phyloP scores from a whole-genome alignment of 1,284 basidiomycete species.

The Trametes polyzona region DNA sequence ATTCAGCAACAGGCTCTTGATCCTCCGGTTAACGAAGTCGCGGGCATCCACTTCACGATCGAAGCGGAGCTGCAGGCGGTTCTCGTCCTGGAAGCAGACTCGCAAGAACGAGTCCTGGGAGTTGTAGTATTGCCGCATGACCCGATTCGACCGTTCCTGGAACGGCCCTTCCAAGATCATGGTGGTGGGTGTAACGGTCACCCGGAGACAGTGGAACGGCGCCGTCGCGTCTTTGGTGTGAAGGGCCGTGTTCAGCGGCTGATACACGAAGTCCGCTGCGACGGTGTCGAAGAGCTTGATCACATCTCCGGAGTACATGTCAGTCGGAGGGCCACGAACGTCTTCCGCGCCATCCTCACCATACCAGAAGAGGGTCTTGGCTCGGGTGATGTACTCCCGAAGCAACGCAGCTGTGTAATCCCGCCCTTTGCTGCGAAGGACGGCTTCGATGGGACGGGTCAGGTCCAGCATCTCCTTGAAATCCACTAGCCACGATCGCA shows the following conservation, averaged over 20 bases:
- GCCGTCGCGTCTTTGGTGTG: slow-evolving; percentile 3
- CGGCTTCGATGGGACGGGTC: slow-evolving; percentile 38
- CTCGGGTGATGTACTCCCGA: slow-evolving; percentile 45
- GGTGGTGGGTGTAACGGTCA: slow-evolving; percentile 62
- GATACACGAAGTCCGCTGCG: slow-evolving; percentile 30
- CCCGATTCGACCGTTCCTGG: slow-evolving; percentile 67
- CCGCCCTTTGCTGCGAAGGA: slow-evolving; percentile 38
- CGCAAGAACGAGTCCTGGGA: slow-evolving; percentile 63
- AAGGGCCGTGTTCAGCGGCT: slow-evolving; percentile 8
- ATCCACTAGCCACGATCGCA: slow-evolving; percentile 47
- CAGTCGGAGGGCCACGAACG: not conserved
- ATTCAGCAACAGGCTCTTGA: slow-evolving; percentile 46
- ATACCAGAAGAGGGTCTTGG: slow-evolving; percentile 35
- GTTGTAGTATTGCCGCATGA: slow-evolving; percentile 54
- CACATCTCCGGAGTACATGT: slow-evolving; percentile 11
- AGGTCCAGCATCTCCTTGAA: slow-evolving; percentile 50
- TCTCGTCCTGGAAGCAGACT: slow-evolving; percentile 67
- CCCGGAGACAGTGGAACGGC: slow-evolving; percentile 57
- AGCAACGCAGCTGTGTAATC: slow-evolving; percentile 45
- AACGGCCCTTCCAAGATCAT: slow-evolving; percentile 63
- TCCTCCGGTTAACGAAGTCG: slow-evolving; percentile 47
- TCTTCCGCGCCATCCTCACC: slow-evolving; percentile 1
- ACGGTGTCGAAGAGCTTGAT: slow-evolving; percentile 8
- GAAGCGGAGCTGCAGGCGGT: slow-evolving; percentile 49
- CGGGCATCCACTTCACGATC: slow-evolving; percentile 55